Evolutionary conservation across 768 basidiomycete genomes (phyloP), one percentile per base, ranked within the genome.

Genomic region (Psilocybe sp.): DNA sequence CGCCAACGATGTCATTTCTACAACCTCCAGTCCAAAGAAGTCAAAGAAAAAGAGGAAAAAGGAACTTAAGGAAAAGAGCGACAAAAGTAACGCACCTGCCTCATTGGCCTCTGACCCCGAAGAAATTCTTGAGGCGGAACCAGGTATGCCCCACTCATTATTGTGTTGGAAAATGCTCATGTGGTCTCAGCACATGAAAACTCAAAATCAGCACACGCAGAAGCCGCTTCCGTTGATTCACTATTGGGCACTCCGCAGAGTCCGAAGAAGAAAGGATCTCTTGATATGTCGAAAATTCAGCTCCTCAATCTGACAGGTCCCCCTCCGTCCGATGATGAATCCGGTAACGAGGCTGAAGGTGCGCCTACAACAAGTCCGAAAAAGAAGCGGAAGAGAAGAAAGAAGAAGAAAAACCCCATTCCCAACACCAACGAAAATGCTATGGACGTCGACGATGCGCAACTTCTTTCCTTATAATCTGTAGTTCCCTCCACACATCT

Each of bases 231-330:
- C 14, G 48, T 44, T 35, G 37, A 20, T 12, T 55, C 49, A 18
- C 53, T 50, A 16, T 46, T 49, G 15, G 37, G 49, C 31, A 50
- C 49, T 3, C 49, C 53, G 20, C 36, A 32, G 13, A 46, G n/a
- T 12, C 33, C 41, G 23, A 43, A 35, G 28, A 55, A 57, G 38
- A 35, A 40, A 6, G 61, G 62, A 50, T 58, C 65, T 13, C 40
- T 55, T 19, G 58, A 54, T 2, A 49, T 70, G 19, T 50, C 69
- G 16, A 69, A 69, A 44, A 50, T 69, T 3, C 77, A 81, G 12
- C 52, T 87, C 15, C 66, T 87, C 20, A 86, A 86, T 57, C 70
- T 87, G 10, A 66, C 64, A 36, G 80, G 80, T 28, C 23, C 23
- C 1, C 78, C 77, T 19, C 77, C 63, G 9, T 69, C 64, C 35